These are phyloP conservation scores for Selaginella tamariscina DNA, from an alignment of 75 land plant genomes.

Conservation along the genomic window DNA sequence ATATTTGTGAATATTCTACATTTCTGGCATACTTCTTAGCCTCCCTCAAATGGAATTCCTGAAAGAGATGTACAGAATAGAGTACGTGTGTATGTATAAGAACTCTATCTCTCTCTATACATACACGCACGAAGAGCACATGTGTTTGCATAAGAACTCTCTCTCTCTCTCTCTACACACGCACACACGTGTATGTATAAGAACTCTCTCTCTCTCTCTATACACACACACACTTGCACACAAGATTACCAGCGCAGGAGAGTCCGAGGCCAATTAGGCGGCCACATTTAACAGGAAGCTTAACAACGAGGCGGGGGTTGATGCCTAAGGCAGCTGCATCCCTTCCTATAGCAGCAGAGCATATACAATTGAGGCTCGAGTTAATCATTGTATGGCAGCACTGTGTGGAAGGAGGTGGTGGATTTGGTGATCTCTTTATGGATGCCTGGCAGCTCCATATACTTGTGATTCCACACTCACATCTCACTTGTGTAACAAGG, in stretches of 20 bases:
- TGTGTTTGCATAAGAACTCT: too few species aligned
- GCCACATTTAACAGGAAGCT: background rate
- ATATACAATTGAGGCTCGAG: background rate
- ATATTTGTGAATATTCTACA: too few species aligned
- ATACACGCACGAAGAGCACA: too few species aligned
- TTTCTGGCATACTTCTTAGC: too few species aligned
- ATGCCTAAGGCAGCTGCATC: background rate
- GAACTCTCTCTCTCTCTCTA: too few species aligned
- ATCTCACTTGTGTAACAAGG: too few species aligned
- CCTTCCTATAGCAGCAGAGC: background rate
- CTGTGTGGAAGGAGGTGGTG: background rate
- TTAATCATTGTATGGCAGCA: background rate
- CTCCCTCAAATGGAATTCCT: background rate
- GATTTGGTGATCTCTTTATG: background rate
- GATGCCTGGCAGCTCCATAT: background rate
- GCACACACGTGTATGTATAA: too few species aligned
- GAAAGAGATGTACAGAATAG: background rate
- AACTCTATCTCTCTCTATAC: too few species aligned
- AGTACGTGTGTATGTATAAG: too few species aligned
- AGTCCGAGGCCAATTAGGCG: background rate
- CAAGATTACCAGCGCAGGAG: background rate
- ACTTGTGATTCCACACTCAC: background rate
- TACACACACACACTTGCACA: too few species aligned
- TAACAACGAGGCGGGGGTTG: background rate
- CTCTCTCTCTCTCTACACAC: too few species aligned